Base-by-base conservation (phyloP, 2,329 filamentous ascomycete genomes). In the Lachnellula arida region DNA sequence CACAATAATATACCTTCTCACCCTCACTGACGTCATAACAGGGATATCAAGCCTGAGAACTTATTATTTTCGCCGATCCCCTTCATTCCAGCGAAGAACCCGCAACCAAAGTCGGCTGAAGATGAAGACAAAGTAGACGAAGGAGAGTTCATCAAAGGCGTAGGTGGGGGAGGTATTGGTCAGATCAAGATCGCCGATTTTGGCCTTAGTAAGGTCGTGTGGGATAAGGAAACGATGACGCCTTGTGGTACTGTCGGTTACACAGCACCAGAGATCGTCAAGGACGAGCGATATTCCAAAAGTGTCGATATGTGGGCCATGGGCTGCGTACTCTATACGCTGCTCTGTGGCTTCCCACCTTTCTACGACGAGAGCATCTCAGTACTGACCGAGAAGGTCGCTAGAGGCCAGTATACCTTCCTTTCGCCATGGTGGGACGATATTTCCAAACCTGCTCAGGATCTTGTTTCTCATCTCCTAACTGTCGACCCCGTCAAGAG, bases 301-400 rank as follows among this genome's bases (percentile, higher is more conserved):
- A 95, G 91, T 51, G 94, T 99, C 46, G 94, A 99, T 69, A 99
- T 99, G 94, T 99, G 94, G 94, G 94, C 94, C 3, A 75, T 99
- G 34, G 94, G 94, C 14, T 99, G 94, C 71, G 94, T 99, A 11
- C 79, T 99, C 5, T 99, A 99, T 76, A 99, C 94, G 0, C 78
- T 99, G 1, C 87, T 99, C 15, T 99, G 94, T 67, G 94, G 94
- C 14, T 99, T 99, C 76, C 94, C 94, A 9, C 94, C 94, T 2
- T 99, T 99, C 74, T 96, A 99, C 72, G 94, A 99, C 65, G 94
- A 99, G 75, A 96, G 91, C 68, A 97, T 99, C 64, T 91, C 96
- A 69, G 88, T 96, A 0, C 82, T 99, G 58, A 97, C 94, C 1
- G 93, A 99, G 71, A 99, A 99, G 78, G 94, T 99, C 17, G 94